Percentiles rank a stretch among this genome's conserved stretches.
These are phyloP conservation scores for Trypanosoma brucei DNA, from an alignment of 208 protist genomes.

Conservation along the genomic window DNA sequence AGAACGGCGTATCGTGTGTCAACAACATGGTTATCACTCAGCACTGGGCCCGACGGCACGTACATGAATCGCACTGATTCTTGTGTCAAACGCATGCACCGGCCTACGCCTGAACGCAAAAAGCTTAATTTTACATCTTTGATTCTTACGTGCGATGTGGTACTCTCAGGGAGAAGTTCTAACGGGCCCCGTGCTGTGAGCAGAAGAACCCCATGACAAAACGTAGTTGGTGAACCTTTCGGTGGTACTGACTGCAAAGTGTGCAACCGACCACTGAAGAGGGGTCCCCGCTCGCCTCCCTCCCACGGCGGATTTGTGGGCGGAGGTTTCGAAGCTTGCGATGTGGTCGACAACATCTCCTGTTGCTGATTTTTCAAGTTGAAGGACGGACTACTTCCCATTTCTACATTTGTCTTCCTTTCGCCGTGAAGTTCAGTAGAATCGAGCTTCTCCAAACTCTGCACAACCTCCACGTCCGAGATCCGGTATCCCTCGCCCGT, in stretches of 20 bases:
- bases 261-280: constrained; percentile 13
- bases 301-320: constrained; percentile 13
- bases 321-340: background rate
- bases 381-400: too few species aligned
- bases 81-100: constrained; percentile 29
- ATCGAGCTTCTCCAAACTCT: too few species aligned
- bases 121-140: constrained; percentile 44
- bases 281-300: background rate
- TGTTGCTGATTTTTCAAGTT: too few species aligned
- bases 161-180: constrained; percentile 29
- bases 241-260: background rate
- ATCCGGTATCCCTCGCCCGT: too few species aligned
- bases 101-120: constrained; percentile 41
- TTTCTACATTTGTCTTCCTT: too few species aligned
- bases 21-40: constrained; percentile 27
- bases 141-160: constrained; percentile 19
- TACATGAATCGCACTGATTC: constrained; percentile 31
- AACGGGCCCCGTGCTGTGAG: constrained; percentile 40
- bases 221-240: background rate
- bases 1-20: constrained; percentile 33
- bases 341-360: too few species aligned
- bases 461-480: too few species aligned
- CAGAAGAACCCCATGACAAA: constrained; percentile 33
- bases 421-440: too few species aligned
- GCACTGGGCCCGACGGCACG: constrained; percentile 22